Base-by-base conservation (phyloP, 2,329 filamentous ascomycete genomes). In the Orbilia ellipsospora region DNA sequence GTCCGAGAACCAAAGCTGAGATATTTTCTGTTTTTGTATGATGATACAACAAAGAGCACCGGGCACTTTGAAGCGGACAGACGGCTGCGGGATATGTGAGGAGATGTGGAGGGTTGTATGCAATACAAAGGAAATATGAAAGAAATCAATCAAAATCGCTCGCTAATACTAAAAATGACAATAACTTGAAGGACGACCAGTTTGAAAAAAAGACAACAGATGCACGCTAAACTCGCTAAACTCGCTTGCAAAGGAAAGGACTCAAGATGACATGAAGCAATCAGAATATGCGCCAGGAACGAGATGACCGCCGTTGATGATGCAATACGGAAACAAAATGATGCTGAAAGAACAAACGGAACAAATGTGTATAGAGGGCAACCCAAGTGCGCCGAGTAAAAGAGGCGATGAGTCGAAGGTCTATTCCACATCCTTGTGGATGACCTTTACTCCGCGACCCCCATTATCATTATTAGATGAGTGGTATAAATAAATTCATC, bases 401-500 rank as follows among this genome's bases (percentile, higher is more conserved):
- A 65, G 54, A 61, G 52, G 59, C 45, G 23, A n/a, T 16, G 48
- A 57, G 63, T 20, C 57, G 13, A 60, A 48, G 16, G 23, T 16
- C 36, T 48, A 16, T 42, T 18, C 28, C 28, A 54, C 18, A 31
- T 13, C 36, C 16, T 57, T 28, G 13, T 59, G 8, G 61, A 66
- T 48, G 20, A 60, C 64, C 54, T 50, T 64, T 45, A 60, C 54
- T 36, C 52, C 72, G 52, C 26, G 51, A 48, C 51, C 57, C 52
- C 48, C 57, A 62, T 48, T 65, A 75, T 65, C 72, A 54, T 57
- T 44, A 75, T 75, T 69, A 69, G 72, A 75, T 75, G 72, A 75
- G 65, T 75, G 65, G 72, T 75, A 75, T 56, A 75, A 75, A 75
- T 75, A 75, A 75, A 64, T 75, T 75, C 72, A 75, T 69, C 72